phyloP scores from a whole-genome alignment of 805 yeast genomes.

The Barnettozyma siamensis region DNA sequence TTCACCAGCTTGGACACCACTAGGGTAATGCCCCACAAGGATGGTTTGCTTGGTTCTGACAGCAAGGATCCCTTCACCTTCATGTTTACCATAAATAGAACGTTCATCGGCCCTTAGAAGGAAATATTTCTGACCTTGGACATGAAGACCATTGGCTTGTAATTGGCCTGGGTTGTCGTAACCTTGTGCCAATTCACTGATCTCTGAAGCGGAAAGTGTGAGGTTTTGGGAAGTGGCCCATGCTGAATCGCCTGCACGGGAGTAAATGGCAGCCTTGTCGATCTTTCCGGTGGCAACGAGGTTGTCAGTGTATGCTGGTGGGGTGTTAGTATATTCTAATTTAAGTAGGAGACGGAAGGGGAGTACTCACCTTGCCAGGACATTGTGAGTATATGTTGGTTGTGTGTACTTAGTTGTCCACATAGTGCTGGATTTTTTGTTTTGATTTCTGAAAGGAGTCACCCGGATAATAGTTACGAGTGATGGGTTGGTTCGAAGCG shows the following conservation, averaged over 20 bases:
- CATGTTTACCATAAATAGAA: slow-evolving; percentile 89
- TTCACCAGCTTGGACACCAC: slow-evolving; percentile 88
- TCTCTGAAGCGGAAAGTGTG: slow-evolving; percentile 61
- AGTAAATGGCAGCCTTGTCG: slow-evolving; percentile 89
- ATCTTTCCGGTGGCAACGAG: slow-evolving; percentile 80
- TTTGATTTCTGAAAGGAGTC: too few species aligned
- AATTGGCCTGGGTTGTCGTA: slow-evolving; percentile 72
- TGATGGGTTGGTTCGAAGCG: too few species aligned
- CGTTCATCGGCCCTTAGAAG: slow-evolving; percentile 85
- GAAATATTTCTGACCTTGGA: slow-evolving; percentile 82
- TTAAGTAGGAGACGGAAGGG: too few species aligned
- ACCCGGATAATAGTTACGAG: too few species aligned
- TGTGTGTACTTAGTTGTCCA: too few species aligned
- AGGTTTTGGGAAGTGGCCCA: slow-evolving; percentile 86
- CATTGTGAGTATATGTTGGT: too few species aligned
- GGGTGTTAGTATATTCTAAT: not conserved
- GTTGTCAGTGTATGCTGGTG: slow-evolving; percentile 88
- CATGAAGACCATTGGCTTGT: slow-evolving; percentile 82
- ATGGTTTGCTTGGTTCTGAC: slow-evolving; percentile 94
- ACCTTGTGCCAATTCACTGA: slow-evolving; percentile 68
- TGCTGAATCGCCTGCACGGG: slow-evolving; percentile 88
- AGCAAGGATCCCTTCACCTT: slow-evolving; percentile 80
- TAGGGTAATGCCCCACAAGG: slow-evolving; percentile 89
- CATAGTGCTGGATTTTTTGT: too few species aligned
- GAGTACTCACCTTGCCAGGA: too few species aligned